These are phyloP conservation scores for Hymenoscyphus linearis DNA, from an alignment of 2,329 filamentous ascomycete species.

Conservation along the genomic window DNA sequence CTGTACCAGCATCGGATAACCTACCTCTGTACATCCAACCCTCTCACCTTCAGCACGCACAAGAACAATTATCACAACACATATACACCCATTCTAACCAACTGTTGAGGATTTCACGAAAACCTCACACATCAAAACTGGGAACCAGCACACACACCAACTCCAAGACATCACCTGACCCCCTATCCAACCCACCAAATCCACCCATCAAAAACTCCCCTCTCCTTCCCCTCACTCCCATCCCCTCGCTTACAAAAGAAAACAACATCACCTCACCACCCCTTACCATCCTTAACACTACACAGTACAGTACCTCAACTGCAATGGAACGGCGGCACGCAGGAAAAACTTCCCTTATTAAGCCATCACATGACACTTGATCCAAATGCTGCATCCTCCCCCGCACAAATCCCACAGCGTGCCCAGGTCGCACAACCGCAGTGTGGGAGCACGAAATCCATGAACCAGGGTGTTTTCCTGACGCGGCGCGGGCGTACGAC, in stretches of 20 bases:
- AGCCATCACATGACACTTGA: slow-evolving; percentile 1
- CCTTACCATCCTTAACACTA: neutral
- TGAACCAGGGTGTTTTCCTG: slow-evolving; percentile 1
- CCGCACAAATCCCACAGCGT: neutral
- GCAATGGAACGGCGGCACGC: too few relatives aligned
- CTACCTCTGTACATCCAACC: neutral
- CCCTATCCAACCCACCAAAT: too few relatives aligned
- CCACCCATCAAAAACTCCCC: too few relatives aligned
- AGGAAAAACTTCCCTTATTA: neutral
- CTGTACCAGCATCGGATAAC: neutral
- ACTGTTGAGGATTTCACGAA: too few relatives aligned
- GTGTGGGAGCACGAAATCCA: slow-evolving; percentile 5
- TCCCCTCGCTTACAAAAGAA: neutral
- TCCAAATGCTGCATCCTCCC: too few relatives aligned
- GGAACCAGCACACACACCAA: too few relatives aligned
- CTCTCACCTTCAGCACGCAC: neutral
- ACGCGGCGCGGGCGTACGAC: neutral
- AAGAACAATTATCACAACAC: neutral
- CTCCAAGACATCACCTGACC: neutral
- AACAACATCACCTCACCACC: neutral
- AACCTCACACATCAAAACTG: too few relatives aligned
- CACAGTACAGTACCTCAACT: too few relatives aligned
- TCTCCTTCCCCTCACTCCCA: neutral
- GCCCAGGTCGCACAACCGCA: neutral
- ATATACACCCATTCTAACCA: neutral